These are phyloP conservation scores for Escallonia rubra DNA, from an alignment of 129 eudicot species.

Conservation along the genomic window DNA sequence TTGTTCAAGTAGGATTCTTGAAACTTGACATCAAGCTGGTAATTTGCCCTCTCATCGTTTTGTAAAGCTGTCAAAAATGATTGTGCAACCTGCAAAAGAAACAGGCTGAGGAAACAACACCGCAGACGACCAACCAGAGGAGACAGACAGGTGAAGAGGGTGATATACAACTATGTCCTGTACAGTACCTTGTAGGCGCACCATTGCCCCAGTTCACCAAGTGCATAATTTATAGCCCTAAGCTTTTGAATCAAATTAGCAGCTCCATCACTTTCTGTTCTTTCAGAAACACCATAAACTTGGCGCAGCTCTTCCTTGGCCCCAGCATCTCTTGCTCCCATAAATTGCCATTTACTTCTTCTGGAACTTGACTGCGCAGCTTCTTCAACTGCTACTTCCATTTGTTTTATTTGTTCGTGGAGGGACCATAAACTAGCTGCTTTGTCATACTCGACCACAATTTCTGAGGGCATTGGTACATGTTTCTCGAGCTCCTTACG, in stretches of 20 bases:
- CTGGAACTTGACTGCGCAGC: constrained; percentile 91
- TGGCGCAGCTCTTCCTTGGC: constrained; percentile 92
- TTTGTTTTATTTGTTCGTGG: constrained; percentile 86
- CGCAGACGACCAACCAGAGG: background rate
- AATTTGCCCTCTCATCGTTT: constrained; percentile 93
- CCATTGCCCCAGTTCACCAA: constrained; percentile 99
- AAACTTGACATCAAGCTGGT: constrained; percentile 95
- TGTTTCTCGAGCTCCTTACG: constrained; percentile 95
- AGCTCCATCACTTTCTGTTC: constrained; percentile 99
- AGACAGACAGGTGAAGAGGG: background rate
- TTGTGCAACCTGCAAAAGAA: constrained; percentile 74
- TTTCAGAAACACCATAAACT: constrained; percentile 98
- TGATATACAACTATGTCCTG: too few species aligned
- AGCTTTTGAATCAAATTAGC: constrained; percentile 90
- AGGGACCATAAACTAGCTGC: constrained; percentile 93
- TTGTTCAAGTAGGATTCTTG: constrained; percentile 90
- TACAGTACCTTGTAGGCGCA: constrained; percentile 85
- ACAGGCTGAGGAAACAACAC: background rate
- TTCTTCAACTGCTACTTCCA: constrained; percentile 90
- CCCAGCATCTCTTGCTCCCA: constrained; percentile 99
- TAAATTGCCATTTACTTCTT: constrained; percentile 98
- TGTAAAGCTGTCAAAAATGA: constrained; percentile 89
- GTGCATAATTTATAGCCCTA: constrained; percentile 95
- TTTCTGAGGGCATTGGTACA: constrained; percentile 96
- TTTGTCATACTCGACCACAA: constrained; percentile 92